Evolutionary conservation across 2,329 filamentous ascomycete genomes (phyloP).

Genomic region (Monilinia fructigena): DNA sequence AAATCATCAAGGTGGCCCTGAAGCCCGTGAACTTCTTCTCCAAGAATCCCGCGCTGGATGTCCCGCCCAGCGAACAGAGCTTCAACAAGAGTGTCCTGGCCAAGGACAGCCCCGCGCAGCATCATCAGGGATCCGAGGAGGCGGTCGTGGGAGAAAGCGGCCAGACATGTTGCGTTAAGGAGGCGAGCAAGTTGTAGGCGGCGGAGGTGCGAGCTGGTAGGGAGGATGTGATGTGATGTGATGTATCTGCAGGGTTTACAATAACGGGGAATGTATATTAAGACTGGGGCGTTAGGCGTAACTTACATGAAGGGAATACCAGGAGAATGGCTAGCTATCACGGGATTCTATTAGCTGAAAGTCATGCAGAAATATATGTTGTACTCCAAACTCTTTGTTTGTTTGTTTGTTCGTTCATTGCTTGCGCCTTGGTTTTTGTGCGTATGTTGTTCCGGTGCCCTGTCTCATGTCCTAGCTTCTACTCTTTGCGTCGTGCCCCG

Average conservation of each 20-base stretch:
- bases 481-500: too few relatives aligned
- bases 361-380: constrained; percentile 26
- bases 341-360: constrained; percentile 18
- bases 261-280: too few relatives aligned
- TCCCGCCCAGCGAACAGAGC: constrained; percentile 48
- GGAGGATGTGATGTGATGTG: too few relatives aligned
- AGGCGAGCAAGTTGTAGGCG: constrained; percentile 19
- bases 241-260: too few relatives aligned
- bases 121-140: constrained; percentile 13
- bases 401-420: neutral
- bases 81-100: constrained; percentile 42
- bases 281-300: too few relatives aligned
- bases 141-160: constrained; percentile 18
- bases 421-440: neutral
- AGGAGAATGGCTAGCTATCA: constrained; percentile 24
- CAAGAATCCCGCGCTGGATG: constrained; percentile 52
- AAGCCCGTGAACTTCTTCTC: constrained; percentile 54
- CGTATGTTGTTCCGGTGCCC: constrained; percentile 11
- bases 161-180: constrained; percentile 21
- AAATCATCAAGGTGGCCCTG: constrained; percentile 51
- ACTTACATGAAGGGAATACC: neutral
- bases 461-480: too few relatives aligned
- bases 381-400: constrained; percentile 16
- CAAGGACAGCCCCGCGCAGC: neutral
- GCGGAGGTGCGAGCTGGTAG: neutral